Evolutionary conservation across 73 alveolate species (phyloP).

Genomic region (Paramecium biaurelia): DNA sequence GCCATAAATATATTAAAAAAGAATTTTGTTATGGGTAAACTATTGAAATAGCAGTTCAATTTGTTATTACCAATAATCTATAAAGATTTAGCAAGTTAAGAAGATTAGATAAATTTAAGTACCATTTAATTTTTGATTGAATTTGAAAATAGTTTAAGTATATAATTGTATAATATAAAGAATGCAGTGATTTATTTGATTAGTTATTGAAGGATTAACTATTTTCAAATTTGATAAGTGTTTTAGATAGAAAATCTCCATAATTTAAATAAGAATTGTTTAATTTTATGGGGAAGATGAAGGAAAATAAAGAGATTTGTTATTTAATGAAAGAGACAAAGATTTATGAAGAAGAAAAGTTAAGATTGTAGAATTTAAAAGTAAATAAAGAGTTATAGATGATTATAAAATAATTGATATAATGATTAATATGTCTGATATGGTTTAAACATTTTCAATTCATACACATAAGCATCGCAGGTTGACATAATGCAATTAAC

Average conservation of each 20-base stretch:
- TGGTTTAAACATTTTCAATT: slow-evolving; percentile 3
- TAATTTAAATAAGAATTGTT: neutral
- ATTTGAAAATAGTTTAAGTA: neutral
- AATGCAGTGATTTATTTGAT: neutral
- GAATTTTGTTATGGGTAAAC: neutral
- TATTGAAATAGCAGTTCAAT: neutral
- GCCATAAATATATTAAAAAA: neutral
- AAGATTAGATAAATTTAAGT: neutral
- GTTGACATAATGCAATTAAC: neutral
- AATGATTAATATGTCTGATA: slow-evolving; percentile 3
- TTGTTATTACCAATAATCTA: neutral
- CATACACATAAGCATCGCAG: neutral
- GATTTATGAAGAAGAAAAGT: neutral
- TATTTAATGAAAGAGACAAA: neutral
- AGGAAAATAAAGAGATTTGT: neutral
- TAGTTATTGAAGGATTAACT: neutral
- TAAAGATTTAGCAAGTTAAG: neutral
- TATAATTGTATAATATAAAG: neutral
- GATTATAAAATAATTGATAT: neutral
- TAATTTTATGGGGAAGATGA: neutral
- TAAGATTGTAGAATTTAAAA: neutral
- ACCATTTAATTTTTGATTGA: neutral
- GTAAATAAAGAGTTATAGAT: neutral
- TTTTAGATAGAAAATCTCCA: neutral
- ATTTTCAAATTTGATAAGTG: neutral